These are phyloP conservation scores for Falciphora oryzae DNA, from an alignment of 2,329 filamentous ascomycete species.

Conservation along the genomic window DNA sequence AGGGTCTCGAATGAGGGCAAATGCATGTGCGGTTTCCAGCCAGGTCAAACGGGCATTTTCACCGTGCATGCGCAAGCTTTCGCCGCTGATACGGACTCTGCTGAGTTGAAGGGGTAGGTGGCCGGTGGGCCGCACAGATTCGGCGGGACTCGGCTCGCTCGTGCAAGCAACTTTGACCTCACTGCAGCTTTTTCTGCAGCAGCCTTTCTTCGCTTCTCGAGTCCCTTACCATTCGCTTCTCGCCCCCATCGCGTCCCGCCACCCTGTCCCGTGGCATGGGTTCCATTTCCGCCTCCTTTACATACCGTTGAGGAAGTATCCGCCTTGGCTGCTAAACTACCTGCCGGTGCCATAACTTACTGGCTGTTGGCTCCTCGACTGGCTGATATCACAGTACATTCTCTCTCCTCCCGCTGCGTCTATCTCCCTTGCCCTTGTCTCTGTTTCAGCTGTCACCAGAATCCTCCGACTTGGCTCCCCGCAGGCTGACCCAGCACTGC, in stretches of 20 bases:
- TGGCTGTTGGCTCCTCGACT: background rate
- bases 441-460: background rate
- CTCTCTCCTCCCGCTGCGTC: background rate
- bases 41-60: background rate
- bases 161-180: background rate
- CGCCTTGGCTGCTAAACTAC: background rate
- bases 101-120: no score
- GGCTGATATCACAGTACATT: background rate
- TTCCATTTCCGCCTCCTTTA: background rate
- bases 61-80: constrained; percentile 1
- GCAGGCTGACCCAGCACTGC: background rate
- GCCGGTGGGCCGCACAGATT: background rate
- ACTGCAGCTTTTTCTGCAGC: background rate
- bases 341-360: background rate
- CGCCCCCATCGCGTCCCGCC: background rate
- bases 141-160: background rate
- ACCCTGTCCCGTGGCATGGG: no score
- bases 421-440: background rate
- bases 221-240: background rate
- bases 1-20: no score
- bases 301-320: background rate
- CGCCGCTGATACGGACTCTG: background rate
- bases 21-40: background rate
- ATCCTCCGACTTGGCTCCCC: background rate
- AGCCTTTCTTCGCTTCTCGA: background rate